phyloP scores from a whole-genome alignment of 2,329 filamentous ascomycete genomes.

The Colletotrichum sp. region DNA sequence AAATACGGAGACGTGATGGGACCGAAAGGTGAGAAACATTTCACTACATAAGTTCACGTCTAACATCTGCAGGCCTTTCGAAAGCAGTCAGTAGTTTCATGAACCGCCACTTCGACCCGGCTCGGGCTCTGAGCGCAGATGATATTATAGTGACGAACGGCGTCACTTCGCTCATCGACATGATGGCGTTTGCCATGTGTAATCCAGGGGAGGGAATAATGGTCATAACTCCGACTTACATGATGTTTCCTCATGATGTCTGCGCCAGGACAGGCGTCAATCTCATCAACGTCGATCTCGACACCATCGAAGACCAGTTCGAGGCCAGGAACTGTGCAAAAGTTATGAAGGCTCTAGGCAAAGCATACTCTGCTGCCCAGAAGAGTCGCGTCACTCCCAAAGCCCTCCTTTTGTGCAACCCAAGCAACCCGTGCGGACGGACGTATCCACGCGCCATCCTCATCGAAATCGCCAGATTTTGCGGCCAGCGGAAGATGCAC shows the following conservation, averaged over 20 bases:
- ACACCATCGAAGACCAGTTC: neutral
- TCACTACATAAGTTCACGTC: neutral
- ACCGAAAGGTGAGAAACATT: neutral
- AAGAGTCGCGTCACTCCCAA: neutral
- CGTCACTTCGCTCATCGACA: neutral
- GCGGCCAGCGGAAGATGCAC: neutral
- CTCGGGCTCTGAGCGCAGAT: neutral
- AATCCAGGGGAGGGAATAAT: neutral
- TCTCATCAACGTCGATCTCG: neutral
- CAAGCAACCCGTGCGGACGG: neutral
- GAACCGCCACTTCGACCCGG: neutral
- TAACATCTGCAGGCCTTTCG: neutral
- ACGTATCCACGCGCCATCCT: neutral
- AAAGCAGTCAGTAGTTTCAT: neutral
- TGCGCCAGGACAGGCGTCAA: neutral
- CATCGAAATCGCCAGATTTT: neutral
- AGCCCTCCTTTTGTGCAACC: constrained; percentile 6
- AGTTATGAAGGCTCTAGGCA: neutral
- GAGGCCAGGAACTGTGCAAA: neutral
- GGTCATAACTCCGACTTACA: neutral
- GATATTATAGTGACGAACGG: neutral
- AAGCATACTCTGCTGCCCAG: neutral
- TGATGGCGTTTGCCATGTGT: neutral
- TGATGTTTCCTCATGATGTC: neutral
- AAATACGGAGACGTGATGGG: neutral